phyloP scores from a whole-genome alignment of 169 alveolate genomes.

The Babesia ovata region DNA sequence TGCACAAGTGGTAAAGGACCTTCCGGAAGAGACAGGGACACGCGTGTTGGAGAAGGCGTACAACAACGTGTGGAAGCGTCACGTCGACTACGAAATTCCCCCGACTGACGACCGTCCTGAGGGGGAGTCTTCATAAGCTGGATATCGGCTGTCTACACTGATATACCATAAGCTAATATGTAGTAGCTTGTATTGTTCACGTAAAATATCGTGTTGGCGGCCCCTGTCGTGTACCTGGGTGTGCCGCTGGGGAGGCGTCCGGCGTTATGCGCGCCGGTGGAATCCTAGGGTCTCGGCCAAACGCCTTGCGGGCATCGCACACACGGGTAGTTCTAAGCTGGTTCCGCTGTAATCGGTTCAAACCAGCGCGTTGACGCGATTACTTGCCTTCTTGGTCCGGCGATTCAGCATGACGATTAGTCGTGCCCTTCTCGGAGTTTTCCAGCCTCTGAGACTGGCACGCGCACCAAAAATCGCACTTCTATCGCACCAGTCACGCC shows the following conservation, averaged over 20 bases:
- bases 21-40: conserved; percentile 44
- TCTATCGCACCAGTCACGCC: background rate
- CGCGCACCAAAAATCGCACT: background rate
- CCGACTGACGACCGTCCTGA: background rate
- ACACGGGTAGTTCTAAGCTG: too few species aligned
- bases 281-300: too few species aligned
- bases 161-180: too few species aligned
- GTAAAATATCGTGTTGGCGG: too few species aligned
- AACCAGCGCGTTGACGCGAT: too few species aligned
- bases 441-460: background rate
- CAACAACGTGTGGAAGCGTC: conserved; percentile 53
- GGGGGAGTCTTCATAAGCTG: background rate
- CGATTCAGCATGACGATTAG: background rate
- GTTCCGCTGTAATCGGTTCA: too few species aligned
- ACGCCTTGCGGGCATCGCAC: too few species aligned
- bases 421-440: background rate
- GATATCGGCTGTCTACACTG: too few species aligned
- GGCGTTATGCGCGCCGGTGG: too few species aligned
- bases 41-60: conserved; percentile 45
- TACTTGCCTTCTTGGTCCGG: background rate
- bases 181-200: too few species aligned
- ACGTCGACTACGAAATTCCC: conserved; percentile 38
- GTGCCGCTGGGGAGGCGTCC: too few species aligned
- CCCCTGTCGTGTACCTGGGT: too few species aligned
- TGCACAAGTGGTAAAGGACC: conserved; percentile 2